Base-by-base conservation (phyloP, 768 basidiomycete species). In the Clavulina sp. region DNA sequence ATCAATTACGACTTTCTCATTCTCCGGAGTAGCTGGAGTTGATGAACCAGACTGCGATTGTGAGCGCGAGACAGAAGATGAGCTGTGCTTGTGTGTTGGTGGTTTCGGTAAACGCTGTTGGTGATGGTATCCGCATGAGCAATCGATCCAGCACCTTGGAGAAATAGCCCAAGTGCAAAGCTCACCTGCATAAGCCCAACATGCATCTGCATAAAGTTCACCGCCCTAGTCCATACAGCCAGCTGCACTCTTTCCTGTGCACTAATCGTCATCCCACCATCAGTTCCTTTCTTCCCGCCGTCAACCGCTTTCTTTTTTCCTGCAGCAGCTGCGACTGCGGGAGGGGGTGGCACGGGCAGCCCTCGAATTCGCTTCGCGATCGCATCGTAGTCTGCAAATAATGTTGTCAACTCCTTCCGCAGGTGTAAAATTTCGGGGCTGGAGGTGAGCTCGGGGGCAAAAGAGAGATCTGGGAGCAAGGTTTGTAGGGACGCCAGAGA, bases 401-500 rank as follows among this genome's bases (percentile, higher is more conserved):
- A 77, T 41, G 87, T 81, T 7, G 97, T 66, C 28, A 99, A 72
- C 3, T 78, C 77, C 61, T 91, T 92, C 54, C 91, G 78, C 0
- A 78, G 73, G 2, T 71, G 68, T 6, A 74, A 70, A 4, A 81
- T 84, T 62, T 84, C 81, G 9, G 30, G 54, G 26, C 13, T 13
- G 24, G 24, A 46, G 26, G 16, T 16, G 26, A 9, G 43, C 26
- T 13, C 43, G 26, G 24, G 84, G 68, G 81, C 32, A 92, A 69
- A 6, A 72, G 75, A 38, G 83, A n/a, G n/a, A n/a, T n/a, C n/a
- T n/a, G n/a, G 62, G 28, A 95, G 64, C 24, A 91, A 70, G 60
- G 93, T 89, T 58, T 93, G 87, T 62, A 93, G 92, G 56, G 81
- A 77, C 2, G 89, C 88, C 3, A 97, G 71, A 2, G 77, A 67